Base-by-base conservation (phyloP, 192 early-diverging fungal genomes). In the Podila verticillata region DNA sequence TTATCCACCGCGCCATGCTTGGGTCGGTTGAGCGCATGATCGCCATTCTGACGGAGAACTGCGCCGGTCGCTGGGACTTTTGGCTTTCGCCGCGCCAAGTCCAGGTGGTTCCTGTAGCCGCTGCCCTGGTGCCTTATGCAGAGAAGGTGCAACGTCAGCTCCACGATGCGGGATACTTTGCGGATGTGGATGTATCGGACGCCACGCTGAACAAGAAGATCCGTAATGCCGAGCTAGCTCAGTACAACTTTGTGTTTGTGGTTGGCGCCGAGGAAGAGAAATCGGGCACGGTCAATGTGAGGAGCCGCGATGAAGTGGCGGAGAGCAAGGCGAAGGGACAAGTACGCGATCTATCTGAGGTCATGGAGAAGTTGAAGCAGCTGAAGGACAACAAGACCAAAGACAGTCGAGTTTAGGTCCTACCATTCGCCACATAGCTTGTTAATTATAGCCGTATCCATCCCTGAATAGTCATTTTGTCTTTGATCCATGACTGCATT, bases 1-100 rank as follows among this genome's bases (percentile, higher is more conserved):
- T 99, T 82, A 99, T 99, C 72, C 98, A 99, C 82, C 96, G 98
- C 48, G 97, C 98, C 6, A 92, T 99, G 68, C 87, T 99, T 35
- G 98, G 98, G 13, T 95, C 93, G 20, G 87, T 99, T 13, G 98
- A 99, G 81, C 93, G 98, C 48, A 91, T 95, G 90, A 91, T 95
- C 82, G 98, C 93, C 31, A 97, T 99, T 75, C 82, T 99, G 68
- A 97, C 92, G 35, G 98, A 99, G 86, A 91, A 95, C 88, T 98
- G 94, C 88, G 97, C 86, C 32, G 98, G 98, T 48, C 96, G 96
- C 67, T 98, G 96, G 95, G 80, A 79, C 26, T 93, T 99, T 88
- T 99, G 98, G 98, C 87, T 99, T 39, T 95, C 93, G 26, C 98
- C 98, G 26, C 93, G 96, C 65, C 98, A 98, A 82, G 75, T 98